Evolutionary conservation across 2,329 filamentous ascomycete species (phyloP), one percentile per base, ranked within the genome.

Genomic region (Penicillium occitanis): DNA sequence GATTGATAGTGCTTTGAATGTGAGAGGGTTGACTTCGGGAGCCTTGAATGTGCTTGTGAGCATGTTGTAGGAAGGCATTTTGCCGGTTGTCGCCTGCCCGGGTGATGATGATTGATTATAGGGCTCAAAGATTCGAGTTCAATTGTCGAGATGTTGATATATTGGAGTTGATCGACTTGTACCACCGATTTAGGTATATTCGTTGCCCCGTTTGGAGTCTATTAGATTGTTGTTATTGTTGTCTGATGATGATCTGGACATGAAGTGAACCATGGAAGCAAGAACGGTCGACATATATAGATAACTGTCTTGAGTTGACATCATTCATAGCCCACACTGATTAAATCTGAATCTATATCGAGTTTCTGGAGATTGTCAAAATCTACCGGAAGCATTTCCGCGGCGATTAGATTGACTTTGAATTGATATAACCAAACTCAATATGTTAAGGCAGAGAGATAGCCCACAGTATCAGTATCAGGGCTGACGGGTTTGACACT

Each of bases 21-120:
- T 97, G 80, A 92, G 86, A 10, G 92, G 91, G 77, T 96, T 96
- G 80, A 96, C 80, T 75, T 90, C 87, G 48, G 92, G 92, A 37
- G 86, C 83, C 51, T 67, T 61, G 59, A 74, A 71, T n/a, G 78
- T 70, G 35, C 68, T 57, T 51, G 72, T 76, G 53, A 76, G 61
- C 48, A 73, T 71, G 13, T 60, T 67, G 17, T 61, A 66, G 64
- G 71, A 71, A 57, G 65, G 70, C 71, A 70, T 70, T 37, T 14
- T 68, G 60, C 22, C 35, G 40, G 37, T 44, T 28, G 42, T 60
- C 57, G 40, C 53, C 53, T 37, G 48, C 50, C 50, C 14, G 33
- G 50, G 50, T n/a, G 53, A 57, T 57, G 53, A 7, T 55, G 28
- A 13, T 57, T 2, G 37, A 28, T 17, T 40, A 58, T 40, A 14